These are phyloP conservation scores for Boletellus ananas DNA, from an alignment of 768 basidiomycete genomes.

Conservation along the genomic window DNA sequence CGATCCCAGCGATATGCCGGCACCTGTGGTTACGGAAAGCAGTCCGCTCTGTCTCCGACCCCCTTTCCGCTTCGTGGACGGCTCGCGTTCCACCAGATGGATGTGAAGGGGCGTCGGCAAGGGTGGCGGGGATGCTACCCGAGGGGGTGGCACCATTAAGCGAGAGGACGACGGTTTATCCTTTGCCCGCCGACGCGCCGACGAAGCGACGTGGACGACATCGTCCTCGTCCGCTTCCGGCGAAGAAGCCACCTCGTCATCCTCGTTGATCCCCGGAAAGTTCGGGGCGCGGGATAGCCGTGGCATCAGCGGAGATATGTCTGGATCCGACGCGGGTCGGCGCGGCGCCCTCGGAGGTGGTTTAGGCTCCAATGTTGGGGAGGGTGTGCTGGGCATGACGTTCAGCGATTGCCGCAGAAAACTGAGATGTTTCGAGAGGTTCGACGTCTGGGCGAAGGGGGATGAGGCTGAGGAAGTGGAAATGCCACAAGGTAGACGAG, in stretches of 20 bases:
- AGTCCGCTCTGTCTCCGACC: conserved; percentile 49
- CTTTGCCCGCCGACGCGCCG: conserved; percentile 42
- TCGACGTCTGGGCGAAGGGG: conserved; percentile 41
- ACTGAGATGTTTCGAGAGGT: conserved; percentile 61
- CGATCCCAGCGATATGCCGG: conserved; percentile 27
- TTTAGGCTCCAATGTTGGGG: conserved; percentile 38
- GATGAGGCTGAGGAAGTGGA: conserved; percentile 8
- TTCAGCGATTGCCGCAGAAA: conserved; percentile 62
- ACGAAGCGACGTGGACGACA: conserved; percentile 36
- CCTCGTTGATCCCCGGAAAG: conserved; percentile 64
- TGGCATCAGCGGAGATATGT: conserved; percentile 45
- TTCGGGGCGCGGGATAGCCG: conserved; percentile 65
- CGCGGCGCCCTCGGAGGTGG: conserved; percentile 46
- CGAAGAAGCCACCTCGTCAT: conserved; percentile 52
- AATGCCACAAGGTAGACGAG: conserved; percentile 14
- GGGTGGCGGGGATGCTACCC: conserved; percentile 39
- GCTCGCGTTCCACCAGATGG: conserved; percentile 34
- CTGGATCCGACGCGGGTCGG: conserved; percentile 42
- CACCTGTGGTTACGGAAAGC: conserved; percentile 39
- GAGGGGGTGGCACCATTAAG: conserved; percentile 42
- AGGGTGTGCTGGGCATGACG: conserved; percentile 34
- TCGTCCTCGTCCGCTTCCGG: conserved; percentile 42
- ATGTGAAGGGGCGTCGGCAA: conserved; percentile 31
- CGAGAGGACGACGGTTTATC: conserved; percentile 47
- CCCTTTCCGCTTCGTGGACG: conserved; percentile 25